These are phyloP conservation scores for Apiospora sp. DNA, from an alignment of 2,329 filamentous ascomycete genomes.

Conservation along the genomic window DNA sequence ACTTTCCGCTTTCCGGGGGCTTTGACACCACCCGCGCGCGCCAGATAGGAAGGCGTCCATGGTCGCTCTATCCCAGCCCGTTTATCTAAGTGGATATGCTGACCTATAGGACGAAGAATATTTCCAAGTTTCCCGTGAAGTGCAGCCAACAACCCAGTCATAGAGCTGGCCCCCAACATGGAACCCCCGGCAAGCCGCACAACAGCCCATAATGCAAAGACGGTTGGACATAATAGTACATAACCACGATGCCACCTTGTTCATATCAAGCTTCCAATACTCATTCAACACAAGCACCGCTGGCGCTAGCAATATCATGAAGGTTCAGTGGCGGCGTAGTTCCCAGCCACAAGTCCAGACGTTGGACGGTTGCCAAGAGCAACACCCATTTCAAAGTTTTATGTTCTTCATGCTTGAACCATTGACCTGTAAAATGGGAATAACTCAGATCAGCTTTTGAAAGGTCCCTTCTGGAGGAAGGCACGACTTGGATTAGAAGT, in stretches of 20 bases:
- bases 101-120: not conserved
- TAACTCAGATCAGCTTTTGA: too few species aligned
- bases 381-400: not conserved
- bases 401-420: too few species aligned
- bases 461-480: too few species aligned
- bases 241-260: not conserved
- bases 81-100: not conserved
- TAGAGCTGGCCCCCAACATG: not conserved
- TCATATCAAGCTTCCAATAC: not conserved
- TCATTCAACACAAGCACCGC: not conserved
- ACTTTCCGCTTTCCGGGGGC: not conserved
- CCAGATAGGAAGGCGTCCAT: not conserved
- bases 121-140: not conserved
- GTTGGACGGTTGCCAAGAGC: not conserved
- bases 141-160: not conserved
- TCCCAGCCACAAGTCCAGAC: not conserved
- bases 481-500: too few species aligned
- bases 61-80: not conserved
- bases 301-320: not conserved
- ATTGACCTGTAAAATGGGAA: too few species aligned
- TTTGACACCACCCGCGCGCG: not conserved
- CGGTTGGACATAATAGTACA: accelerated
- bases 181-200: not conserved
- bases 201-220: not conserved
- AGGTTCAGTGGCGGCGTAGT: not conserved